Evolutionary conservation across 2,329 filamentous ascomycete species (phyloP).

Genomic region (Pseudogymnoascus sp.): DNA sequence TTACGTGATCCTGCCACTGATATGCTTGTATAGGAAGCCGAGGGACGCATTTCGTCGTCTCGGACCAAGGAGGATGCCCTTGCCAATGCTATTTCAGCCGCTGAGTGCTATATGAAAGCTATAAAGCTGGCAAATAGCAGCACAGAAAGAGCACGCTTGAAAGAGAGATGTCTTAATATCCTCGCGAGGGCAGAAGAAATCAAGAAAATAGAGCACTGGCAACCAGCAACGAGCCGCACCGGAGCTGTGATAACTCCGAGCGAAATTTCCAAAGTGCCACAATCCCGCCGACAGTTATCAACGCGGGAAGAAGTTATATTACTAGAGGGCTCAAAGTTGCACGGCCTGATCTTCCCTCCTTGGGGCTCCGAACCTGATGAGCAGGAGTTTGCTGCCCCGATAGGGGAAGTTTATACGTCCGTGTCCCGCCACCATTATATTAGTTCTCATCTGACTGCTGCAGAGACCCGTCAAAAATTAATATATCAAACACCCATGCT

Average conservation of each 20-base stretch:
- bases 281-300: slow-evolving; percentile 51
- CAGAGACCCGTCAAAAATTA: slow-evolving; percentile 61
- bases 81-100: slow-evolving; percentile 64
- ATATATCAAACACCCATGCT: slow-evolving; percentile 64
- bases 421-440: slow-evolving; percentile 25
- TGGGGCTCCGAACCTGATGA: slow-evolving; percentile 61
- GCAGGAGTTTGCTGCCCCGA: slow-evolving; percentile 49
- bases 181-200: slow-evolving; percentile 67
- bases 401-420: slow-evolving; percentile 52
- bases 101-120: slow-evolving; percentile 74
- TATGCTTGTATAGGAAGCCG: slow-evolving; percentile 38
- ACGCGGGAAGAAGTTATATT: slow-evolving; percentile 69
- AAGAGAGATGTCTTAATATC: slow-evolving; percentile 59
- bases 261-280: slow-evolving; percentile 24
- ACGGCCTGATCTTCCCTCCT: slow-evolving; percentile 74
- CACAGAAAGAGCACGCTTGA: slow-evolving; percentile 58
- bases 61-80: slow-evolving; percentile 56
- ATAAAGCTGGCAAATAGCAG: slow-evolving; percentile 50
- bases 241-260: slow-evolving; percentile 19
- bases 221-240: slow-evolving; percentile 9
- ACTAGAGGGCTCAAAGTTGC: slow-evolving; percentile 66
- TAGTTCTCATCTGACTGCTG: slow-evolving; percentile 22
- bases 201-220: slow-evolving; percentile 40
- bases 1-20: neutral
- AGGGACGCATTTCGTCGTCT: slow-evolving; percentile 42